Percentiles rank a stretch among this genome's conserved stretches.
Evolutionary conservation across 2,329 filamentous ascomycete species (phyloP).

Genomic region (Colletotrichum tofieldiae): DNA sequence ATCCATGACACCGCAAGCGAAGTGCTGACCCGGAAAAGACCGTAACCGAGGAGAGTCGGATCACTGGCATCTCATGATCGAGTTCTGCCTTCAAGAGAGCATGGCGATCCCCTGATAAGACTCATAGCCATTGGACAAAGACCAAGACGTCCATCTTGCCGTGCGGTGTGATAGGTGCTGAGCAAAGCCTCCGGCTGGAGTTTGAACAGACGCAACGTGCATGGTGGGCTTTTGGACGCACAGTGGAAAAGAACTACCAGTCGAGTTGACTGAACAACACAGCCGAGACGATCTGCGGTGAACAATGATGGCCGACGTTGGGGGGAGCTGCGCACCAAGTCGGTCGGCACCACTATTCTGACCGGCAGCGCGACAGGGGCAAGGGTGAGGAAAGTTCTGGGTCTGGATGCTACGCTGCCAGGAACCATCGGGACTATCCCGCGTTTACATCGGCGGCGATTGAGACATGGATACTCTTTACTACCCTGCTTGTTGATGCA

Average conservation of each 20-base stretch:
- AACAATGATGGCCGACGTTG: background rate
- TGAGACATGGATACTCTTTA: background rate
- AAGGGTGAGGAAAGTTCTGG: background rate
- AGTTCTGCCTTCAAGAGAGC: constrained; percentile 5
- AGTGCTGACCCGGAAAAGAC: constrained; percentile 2
- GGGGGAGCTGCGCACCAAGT: background rate
- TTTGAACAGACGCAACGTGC: background rate
- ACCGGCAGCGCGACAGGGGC: background rate
- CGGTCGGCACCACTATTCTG: background rate
- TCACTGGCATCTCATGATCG: background rate
- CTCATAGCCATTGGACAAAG: background rate
- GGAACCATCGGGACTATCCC: constrained; percentile 15
- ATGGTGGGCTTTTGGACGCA: background rate
- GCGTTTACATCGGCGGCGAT: constrained; percentile 8
- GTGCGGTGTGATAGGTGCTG: constrained; percentile 14
- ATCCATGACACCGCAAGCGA: background rate
- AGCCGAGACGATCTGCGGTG: background rate
- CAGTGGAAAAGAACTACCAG: background rate
- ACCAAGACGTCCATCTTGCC: background rate
- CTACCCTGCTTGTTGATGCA: background rate
- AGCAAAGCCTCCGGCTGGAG: background rate
- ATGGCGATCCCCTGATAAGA: background rate
- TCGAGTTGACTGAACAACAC: background rate
- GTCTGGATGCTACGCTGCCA: constrained; percentile 19
- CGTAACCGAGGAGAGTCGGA: background rate